Percentiles rank a stretch among this genome's conserved stretches.
Conservation (phyloP, 2,329 filamentous ascomycete genomes). For the Xylaria sp. region DNA sequence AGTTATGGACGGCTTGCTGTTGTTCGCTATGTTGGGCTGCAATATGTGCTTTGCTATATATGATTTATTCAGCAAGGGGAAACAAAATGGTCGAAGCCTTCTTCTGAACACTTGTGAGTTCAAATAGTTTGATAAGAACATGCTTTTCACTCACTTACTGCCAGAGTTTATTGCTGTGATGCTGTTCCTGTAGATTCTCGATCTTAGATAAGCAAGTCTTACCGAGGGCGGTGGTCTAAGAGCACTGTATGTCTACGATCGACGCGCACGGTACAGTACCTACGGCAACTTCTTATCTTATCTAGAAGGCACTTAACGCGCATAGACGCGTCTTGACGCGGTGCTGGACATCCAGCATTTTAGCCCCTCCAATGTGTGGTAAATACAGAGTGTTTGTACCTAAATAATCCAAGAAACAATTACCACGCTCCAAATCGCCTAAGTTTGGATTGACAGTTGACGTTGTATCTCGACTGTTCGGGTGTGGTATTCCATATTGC, state of each 20-base stretch:
- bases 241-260: neutral
- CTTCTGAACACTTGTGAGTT: too few species aligned
- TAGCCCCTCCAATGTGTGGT: neutral
- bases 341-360: neutral
- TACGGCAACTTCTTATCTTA: constrained; percentile 7
- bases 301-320: constrained; percentile 26
- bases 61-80: too few species aligned
- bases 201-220: too few species aligned
- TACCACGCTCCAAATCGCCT: neutral
- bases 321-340: constrained; percentile 24
- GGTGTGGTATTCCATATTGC: constrained; percentile 61
- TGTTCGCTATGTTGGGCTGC: too few species aligned
- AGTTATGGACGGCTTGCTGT: too few species aligned
- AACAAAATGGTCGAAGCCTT: too few species aligned
- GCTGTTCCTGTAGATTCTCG: too few species aligned
- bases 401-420: neutral
- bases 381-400: neutral
- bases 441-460: neutral
- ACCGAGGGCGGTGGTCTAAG: too few species aligned
- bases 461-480: neutral
- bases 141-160: too few species aligned
- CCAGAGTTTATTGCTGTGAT: too few species aligned
- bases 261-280: neutral
- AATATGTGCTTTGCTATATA: too few species aligned
- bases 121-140: too few species aligned